Evolutionary conservation across 768 basidiomycete genomes (phyloP), one percentile per base, ranked within the genome.

Genomic region (Austroboletus eburneus): DNA sequence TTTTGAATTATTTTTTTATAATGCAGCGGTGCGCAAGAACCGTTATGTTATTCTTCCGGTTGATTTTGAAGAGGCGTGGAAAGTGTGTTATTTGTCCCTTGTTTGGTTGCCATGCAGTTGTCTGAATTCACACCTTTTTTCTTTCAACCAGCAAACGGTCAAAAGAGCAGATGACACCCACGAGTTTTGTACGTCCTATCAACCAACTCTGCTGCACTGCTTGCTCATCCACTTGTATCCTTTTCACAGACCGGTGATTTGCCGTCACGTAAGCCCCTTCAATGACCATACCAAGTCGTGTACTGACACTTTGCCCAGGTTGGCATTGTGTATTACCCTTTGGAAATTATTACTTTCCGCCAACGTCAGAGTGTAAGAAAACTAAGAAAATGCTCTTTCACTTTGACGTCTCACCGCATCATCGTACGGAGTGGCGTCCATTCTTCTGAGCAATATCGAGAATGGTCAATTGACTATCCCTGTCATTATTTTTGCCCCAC

Each of bases 41-140:
- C 87, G 95, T 61, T 99, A 99, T 71, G 81, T 99, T 38, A 94
- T 99, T 62, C 73, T 98, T 18, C 95, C 96, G 0, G 80, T 87
- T 13, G 96, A 99, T 77, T 98, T 99, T 59, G 96, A 99, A 65
- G 95, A 98, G 68, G 93, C 93, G 63, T 99, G 94, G 94, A 98
- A 97, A 79, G 93, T 95, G 56, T 61, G 89, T 80, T 77, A 54
- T 81, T 85, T 83, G 62, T 55, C 9, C 48, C 25, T 55, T 79
- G 63, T 75, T 77, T 77, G 70, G 60, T 50, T 49, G 54, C 52
- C 47, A 57, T 40, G 53, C 50, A 58, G 58, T 64, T 67, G 67
- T 63, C 50, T 38, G 41, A 59, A 57, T 58, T 66, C 58, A 53
- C 61, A 33, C 52, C 56, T 57, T 61, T 64, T 64, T 61, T 61